Base-by-base conservation (phyloP, 2,329 filamentous ascomycete genomes). In the Calonectria hongkongensis region DNA sequence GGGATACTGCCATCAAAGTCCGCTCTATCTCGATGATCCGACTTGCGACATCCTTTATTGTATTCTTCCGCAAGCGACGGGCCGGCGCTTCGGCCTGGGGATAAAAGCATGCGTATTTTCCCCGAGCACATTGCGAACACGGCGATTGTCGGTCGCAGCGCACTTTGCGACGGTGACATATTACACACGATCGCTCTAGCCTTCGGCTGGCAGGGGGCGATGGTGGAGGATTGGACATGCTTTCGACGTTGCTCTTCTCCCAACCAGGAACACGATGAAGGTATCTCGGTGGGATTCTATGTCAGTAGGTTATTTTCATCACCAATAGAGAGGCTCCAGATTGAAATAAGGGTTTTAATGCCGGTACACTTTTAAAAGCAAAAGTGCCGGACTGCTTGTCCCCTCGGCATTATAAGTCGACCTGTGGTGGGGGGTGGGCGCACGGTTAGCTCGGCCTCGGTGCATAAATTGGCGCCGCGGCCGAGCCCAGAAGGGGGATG, bases 21-120 rank as follows among this genome's bases (percentile, higher is more conserved):
- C 78, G 80, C 65, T 84, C 82, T 64, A 84, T 77, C 41, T 82
- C 77, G 7, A 81, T 79, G 21, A 84, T 84, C 1, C 83, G 80
- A 54, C 79, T 82, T 1, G 83, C 82, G n/a, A 84, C 82, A 72
- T 84, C 83, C 9, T 70, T 79, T 5, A 81, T 82, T 0, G 80
- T 82, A 9, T 80, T 76, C 60, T 82, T 82, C 33, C 75, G 79
- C 1, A 71, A 68, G 2, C 81, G 79, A 21, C 82, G 81, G 1
- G 73, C 68, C 39, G 75, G 71, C 9, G 77, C 78, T 0, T 79
- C 78, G 4, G 70, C 48, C 21, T 78, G 75, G 7, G 83, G 82
- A 66, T 83, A 84, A 13, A 76, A 73, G 56, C 83, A 84, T 5
- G 78, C 68, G 27, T 78, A 76, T 0, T 78, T 63, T 6, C 58